Conservation (phyloP, 768 basidiomycete genomes). For the Tricholoma terreum region DNA sequence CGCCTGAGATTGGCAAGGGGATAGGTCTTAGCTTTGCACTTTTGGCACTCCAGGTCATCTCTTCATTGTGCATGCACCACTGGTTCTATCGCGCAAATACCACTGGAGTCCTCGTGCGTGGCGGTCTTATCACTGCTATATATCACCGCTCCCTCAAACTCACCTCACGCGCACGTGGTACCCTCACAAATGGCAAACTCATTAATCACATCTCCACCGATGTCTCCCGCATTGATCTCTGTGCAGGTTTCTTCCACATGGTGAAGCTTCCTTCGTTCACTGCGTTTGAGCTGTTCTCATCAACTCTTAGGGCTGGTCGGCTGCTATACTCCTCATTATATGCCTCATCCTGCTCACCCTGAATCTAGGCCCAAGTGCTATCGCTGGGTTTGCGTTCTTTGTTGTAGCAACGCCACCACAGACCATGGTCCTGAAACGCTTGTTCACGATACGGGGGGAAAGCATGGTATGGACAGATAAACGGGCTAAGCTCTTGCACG, state of each 20-base stretch:
- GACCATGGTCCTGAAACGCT: constrained; percentile 64
- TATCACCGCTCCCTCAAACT: constrained; percentile 76
- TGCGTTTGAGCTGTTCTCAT: constrained; percentile 1
- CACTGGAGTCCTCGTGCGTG: constrained; percentile 77
- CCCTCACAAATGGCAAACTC: constrained; percentile 82
- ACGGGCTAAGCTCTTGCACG: constrained; percentile 84
- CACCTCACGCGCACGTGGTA: constrained; percentile 74
- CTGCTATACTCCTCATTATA: constrained; percentile 72
- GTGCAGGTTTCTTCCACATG: constrained; percentile 78
- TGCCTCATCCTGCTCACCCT: constrained; percentile 72
- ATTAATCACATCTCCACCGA: constrained; percentile 95
- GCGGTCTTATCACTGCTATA: constrained; percentile 84
- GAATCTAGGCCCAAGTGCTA: constrained; percentile 65
- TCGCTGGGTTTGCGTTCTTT: constrained; percentile 58
- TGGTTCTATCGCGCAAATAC: constrained; percentile 78
- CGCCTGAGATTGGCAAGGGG: constrained; percentile 50
- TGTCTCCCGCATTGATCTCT: constrained; percentile 89
- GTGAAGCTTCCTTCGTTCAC: constrained; percentile 15
- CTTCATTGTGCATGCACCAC: constrained; percentile 71
- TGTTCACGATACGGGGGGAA: constrained; percentile 67
- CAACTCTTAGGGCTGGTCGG: constrained; percentile 53
- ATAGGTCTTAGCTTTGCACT: constrained; percentile 76
- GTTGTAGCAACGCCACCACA: constrained; percentile 73
- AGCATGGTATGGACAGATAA: constrained; percentile 91
- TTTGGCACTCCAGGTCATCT: constrained; percentile 61